These are phyloP conservation scores for Globisporangium acanthophoron DNA, from an alignment of 352 stramenopile genomes.

Conservation along the genomic window DNA sequence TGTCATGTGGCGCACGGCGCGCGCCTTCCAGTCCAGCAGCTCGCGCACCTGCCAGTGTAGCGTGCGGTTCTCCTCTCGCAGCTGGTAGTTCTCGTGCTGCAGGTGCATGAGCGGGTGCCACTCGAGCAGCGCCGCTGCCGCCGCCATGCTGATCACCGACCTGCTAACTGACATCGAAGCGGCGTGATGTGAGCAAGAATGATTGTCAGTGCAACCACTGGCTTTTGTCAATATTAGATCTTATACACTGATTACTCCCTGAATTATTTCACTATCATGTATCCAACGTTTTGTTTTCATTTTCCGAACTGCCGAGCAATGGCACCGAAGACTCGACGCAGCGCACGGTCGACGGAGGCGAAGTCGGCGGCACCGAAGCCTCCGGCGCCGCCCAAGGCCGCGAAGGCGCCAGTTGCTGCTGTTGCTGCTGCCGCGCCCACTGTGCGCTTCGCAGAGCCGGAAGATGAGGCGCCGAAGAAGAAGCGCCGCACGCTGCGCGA, in stretches of 20 bases:
- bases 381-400: not conserved
- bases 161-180: not conserved
- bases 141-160: constrained; percentile 13
- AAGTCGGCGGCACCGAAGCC: not conserved
- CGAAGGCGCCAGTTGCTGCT: not conserved
- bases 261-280: not conserved
- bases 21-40: constrained; percentile 58
- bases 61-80: constrained; percentile 47
- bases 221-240: not conserved
- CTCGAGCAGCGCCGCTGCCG: constrained; percentile 38
- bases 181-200: not conserved
- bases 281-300: not conserved
- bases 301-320: not conserved
- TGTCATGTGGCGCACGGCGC: constrained; percentile 57
- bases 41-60: constrained; percentile 46
- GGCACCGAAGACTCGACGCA: constrained; percentile 6
- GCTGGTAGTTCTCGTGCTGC: constrained; percentile 58
- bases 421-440: not conserved
- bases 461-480: constrained; percentile 34
- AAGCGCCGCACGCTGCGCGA: constrained; percentile 70
- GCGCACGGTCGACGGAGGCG: not conserved
- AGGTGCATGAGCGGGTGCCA: constrained; percentile 54
- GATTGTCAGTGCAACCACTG: not conserved
- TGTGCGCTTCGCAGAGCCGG: not conserved
- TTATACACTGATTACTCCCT: not conserved